These are phyloP conservation scores for Cryptococcus maquisensis DNA, from an alignment of 1,284 basidiomycete genomes.

Conservation along the genomic window DNA sequence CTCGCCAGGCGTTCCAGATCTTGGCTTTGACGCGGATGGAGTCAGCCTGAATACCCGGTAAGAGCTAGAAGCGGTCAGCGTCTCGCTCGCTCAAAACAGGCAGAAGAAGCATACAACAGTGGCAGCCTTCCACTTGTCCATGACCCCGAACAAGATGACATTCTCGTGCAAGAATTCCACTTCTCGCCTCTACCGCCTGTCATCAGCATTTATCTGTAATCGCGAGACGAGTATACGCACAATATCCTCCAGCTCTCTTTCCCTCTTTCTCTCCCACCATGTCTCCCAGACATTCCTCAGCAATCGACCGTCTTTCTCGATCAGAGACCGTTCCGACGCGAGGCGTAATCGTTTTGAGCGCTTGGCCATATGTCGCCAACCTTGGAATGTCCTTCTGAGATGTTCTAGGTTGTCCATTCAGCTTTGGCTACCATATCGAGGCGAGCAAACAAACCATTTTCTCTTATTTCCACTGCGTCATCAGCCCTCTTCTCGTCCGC, in stretches of 20 bases:
- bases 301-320: conserved; percentile 20
- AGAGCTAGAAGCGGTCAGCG: conserved; percentile 5
- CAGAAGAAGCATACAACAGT: conserved; percentile 20
- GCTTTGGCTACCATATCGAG: neutral
- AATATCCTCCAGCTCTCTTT: conserved; percentile 24
- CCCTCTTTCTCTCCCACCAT: conserved; percentile 31
- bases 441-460: conserved; percentile 4
- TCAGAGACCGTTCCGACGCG: conserved; percentile 13
- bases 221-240: conserved; percentile 10
- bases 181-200: conserved; percentile 23
- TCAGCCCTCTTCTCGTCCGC: conserved; percentile 8
- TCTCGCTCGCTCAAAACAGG: neutral
- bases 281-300: conserved; percentile 19
- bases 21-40: conserved; percentile 14
- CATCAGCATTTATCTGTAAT: neutral
- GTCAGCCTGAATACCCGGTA: conserved; percentile 17
- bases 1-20: conserved; percentile 13
- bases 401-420: conserved; percentile 14
- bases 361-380: conserved; percentile 19
- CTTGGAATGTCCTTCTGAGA: conserved; percentile 19
- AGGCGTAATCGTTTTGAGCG: conserved; percentile 11
- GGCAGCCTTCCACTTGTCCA: conserved; percentile 38
- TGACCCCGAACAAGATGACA: conserved; percentile 36
- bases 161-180: conserved; percentile 37
- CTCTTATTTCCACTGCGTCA: conserved; percentile 10